These are phyloP conservation scores for Chenopodium berlandieri DNA, from an alignment of 148 eudicot species.

Conservation along the genomic window DNA sequence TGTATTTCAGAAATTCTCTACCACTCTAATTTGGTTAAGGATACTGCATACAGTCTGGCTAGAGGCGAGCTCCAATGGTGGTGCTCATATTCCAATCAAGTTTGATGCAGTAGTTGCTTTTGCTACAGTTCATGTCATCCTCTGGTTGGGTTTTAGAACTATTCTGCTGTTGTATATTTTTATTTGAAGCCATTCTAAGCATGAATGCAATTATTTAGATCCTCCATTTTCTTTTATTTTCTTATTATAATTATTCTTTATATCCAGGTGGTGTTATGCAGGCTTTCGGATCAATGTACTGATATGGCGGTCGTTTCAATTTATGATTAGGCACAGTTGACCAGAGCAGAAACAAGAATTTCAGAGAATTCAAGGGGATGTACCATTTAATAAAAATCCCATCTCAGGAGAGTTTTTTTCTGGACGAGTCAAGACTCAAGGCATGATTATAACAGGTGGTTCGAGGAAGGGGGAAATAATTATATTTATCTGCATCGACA, in stretches of 20 bases:
- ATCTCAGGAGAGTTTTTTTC: not conserved
- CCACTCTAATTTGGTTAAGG: not conserved
- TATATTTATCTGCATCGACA: not conserved
- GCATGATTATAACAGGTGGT: not conserved
- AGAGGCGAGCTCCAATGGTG: not conserved
- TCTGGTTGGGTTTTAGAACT: not conserved
- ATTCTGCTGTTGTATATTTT: too few relatives aligned
- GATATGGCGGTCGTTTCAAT: slow-evolving; percentile 8
- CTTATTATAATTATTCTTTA: too few relatives aligned
- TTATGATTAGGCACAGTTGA: not conserved
- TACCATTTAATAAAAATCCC: not conserved
- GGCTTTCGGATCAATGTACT: slow-evolving; percentile 1
- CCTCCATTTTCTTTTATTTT: too few relatives aligned
- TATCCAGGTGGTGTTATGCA: slow-evolving; percentile 7
- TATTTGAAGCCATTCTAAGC: too few relatives aligned
- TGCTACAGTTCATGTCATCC: not conserved
- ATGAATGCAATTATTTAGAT: too few relatives aligned
- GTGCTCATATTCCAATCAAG: not conserved
- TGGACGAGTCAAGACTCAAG: not conserved
- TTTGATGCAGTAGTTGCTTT: not conserved
- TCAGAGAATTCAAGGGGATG: not conserved
- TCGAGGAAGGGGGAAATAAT: not conserved
- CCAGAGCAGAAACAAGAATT: slow-evolving; percentile 3
- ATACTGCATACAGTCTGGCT: not conserved
- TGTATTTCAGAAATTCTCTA: not conserved